Evolutionary conservation across 345 rosid genomes (phyloP).

Genomic region (Ceriops zippeliana): DNA sequence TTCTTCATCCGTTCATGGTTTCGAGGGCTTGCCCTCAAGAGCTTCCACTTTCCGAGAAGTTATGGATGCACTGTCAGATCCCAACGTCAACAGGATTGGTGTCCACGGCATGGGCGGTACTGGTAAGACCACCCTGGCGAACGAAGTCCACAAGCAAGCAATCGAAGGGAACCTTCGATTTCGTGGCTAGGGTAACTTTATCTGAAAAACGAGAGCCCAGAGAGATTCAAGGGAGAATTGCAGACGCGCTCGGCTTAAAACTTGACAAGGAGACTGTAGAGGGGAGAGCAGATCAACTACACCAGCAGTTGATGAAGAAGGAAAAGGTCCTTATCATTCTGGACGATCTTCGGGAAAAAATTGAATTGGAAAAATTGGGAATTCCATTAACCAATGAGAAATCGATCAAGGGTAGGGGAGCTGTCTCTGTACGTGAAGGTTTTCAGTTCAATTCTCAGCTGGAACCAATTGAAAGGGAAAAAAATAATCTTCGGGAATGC

Average conservation of each 20-base stretch:
- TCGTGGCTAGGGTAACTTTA: not conserved
- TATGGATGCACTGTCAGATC: no score
- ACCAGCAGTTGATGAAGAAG: not conserved
- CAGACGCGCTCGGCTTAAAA: not conserved
- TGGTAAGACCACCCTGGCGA: no score
- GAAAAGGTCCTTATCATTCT: not conserved
- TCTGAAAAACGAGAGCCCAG: not conserved
- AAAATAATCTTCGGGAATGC: constrained; percentile 16
- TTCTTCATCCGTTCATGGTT: no score
- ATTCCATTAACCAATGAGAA: constrained; percentile 5
- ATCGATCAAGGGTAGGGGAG: not conserved
- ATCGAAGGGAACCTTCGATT: no score
- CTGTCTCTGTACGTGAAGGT: no score
- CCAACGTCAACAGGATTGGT: no score
- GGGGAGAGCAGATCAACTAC: not conserved
- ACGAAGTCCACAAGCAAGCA: no score
- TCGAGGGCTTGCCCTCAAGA: no score
- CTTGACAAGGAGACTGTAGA: not conserved
- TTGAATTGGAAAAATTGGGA: constrained; percentile 10
- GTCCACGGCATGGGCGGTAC: not conserved
- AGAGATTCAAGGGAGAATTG: constrained; percentile 21
- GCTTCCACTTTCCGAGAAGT: no score
- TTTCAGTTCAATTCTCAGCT: no score
- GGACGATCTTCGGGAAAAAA: constrained; percentile 27
- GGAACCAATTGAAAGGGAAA: no score